Base-by-base conservation (phyloP, 305 asterid genomes). In the Fraxinus nigra region DNA sequence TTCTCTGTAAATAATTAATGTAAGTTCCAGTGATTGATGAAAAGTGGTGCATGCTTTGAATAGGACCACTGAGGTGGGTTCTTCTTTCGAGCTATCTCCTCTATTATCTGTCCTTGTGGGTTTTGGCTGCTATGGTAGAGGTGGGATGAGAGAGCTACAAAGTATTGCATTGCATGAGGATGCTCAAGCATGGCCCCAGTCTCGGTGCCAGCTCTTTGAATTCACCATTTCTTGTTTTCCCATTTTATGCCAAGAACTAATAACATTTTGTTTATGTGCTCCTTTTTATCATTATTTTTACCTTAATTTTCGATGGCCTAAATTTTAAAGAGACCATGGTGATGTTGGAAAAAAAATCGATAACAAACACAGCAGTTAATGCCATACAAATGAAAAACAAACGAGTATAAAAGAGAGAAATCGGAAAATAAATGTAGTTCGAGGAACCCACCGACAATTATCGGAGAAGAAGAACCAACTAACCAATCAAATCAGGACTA, bases 1-100 rank as follows among this genome's bases (percentile, higher is more conserved):
- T 67, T 13, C 0, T 28, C 7, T 11, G 10, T 61, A 24, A 22
- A 28, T 65, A 24, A 22, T 0, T 9, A 4, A 5, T 65, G 2
- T 26, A 28, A 22, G 16, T 14, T 80, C 20, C 59, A 51, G 0
- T 7, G 18, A 32, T 4, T 34, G 11, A 2, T 72, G 56, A 51
- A n/a, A 80, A 38, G 26, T 13, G 59, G 65, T 34, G 34, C 56
- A 2, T 40, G 77, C 51, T 75, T 37, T 26, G 18, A 37, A 37
- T 43, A 81, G 84, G 84, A 32, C 78, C 72, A 0, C 46, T 76
- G 72, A 81, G 81, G 67, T 81, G 84, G 81, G 76, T 76, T 61
- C 84, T 81, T 81, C 59, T 81, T n/a, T 81, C 84, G 77, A 81
- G 84, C 35, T 81, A 81, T 76, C 80, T 81, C 35, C 72, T 65